Conservation (phyloP, 2,329 filamentous ascomycete genomes). For the Lachnellula occidentalis region DNA sequence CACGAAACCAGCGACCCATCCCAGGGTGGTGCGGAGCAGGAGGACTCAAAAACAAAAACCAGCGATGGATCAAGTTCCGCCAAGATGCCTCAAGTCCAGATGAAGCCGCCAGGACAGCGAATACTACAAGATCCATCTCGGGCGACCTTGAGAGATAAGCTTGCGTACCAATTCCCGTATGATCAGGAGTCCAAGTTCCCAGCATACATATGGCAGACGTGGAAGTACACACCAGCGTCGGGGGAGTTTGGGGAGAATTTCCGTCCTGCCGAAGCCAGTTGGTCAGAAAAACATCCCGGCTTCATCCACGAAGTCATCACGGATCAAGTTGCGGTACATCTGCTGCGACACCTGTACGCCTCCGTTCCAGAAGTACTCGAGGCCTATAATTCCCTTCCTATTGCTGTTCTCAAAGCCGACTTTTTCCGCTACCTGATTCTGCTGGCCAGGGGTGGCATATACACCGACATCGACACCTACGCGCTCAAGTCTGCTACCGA, state of each 20-base stretch:
- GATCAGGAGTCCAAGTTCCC: constrained; percentile 85
- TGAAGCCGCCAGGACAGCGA: constrained; percentile 21
- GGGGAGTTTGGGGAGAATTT: constrained; percentile 69
- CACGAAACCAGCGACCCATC: constrained; percentile 5
- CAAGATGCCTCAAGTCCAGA: constrained; percentile 2
- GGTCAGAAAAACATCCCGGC: constrained; percentile 79
- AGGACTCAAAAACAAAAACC: constrained; percentile 8
- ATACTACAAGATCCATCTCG: constrained; percentile 53
- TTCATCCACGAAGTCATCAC: constrained; percentile 97
- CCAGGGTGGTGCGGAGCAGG: background rate
- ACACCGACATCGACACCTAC: constrained; percentile 87
- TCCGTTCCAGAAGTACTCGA: constrained; percentile 73
- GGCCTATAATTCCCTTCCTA: constrained; percentile 66
- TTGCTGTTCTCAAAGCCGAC: constrained; percentile 73
- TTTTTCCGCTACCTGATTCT: constrained; percentile 66
- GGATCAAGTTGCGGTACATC: constrained; percentile 75
- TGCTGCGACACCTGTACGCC: constrained; percentile 83
- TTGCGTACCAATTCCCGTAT: constrained; percentile 92
- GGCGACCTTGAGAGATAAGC: constrained; percentile 70
- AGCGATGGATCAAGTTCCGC: constrained; percentile 10
- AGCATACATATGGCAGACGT: constrained; percentile 98
- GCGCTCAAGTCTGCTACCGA: constrained; percentile 77
- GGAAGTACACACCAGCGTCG: constrained; percentile 80
- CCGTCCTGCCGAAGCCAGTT: constrained; percentile 79
- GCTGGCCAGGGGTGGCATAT: constrained; percentile 73